Percentiles rank a stretch among this genome's conserved stretches.
These are phyloP conservation scores for Monoraphidium neglectum DNA, from an alignment of 139 green algal species.

Conservation along the genomic window DNA sequence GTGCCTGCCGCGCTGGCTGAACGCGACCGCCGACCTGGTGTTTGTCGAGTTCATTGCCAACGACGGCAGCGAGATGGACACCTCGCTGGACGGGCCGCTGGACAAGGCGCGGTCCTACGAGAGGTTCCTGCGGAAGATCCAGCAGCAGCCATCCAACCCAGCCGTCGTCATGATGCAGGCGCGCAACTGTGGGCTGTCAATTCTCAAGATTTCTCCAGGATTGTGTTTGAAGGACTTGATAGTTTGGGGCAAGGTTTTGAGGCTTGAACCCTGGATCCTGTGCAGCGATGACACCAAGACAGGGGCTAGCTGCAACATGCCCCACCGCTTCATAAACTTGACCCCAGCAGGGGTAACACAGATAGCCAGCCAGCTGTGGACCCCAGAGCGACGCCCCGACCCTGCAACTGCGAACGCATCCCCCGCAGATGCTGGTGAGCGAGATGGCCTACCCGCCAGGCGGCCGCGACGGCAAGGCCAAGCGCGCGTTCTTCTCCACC, in stretches of 20 bases:
- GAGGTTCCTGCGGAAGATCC: slow-evolving; percentile 31
- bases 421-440: slow-evolving; percentile 28
- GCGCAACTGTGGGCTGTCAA: background rate
- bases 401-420: no score
- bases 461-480: slow-evolving; percentile 28
- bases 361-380: no score
- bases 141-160: slow-evolving; percentile 7
- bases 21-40: slow-evolving; percentile 26
- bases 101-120: slow-evolving; percentile 30
- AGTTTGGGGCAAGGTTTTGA: background rate
- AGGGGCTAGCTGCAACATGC: no score
- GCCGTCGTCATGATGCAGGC: slow-evolving; percentile 37
- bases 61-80: slow-evolving; percentile 28
- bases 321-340: no score
- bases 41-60: slow-evolving; percentile 42
- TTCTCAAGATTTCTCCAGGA: no score
- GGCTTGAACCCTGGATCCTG: no score
- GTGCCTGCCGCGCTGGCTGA: slow-evolving; percentile 31
- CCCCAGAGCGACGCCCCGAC: no score
- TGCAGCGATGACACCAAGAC: no score
- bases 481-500: slow-evolving; percentile 20
- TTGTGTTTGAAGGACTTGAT: background rate
- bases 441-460: slow-evolving; percentile 27
- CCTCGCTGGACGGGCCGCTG: slow-evolving; percentile 11
- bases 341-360: no score